A percentile compares a stretch with the other conserved stretches of the same genome.
Conservation (phyloP, 1,284 basidiomycete species). For the Microbotryum scabiosae region DNA sequence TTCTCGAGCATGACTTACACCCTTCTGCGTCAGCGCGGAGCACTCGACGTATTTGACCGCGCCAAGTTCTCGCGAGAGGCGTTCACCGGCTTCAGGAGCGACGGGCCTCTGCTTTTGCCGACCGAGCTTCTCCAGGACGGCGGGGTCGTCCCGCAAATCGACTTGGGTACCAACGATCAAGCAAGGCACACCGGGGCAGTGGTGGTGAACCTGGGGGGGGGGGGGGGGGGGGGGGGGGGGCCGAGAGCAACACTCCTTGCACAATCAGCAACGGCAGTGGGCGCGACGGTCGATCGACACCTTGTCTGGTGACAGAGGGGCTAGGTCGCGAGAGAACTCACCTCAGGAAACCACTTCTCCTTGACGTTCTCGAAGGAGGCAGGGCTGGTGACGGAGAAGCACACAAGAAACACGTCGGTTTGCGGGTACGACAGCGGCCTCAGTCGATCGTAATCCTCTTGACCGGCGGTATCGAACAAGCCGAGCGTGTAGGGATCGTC, state of each 20-base stretch:
- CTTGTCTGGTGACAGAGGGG: not conserved
- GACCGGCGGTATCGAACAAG: constrained; percentile 97
- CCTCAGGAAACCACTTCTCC: constrained; percentile 99
- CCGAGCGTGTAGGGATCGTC: constrained; percentile 98
- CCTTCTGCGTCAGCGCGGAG: constrained; percentile 96
- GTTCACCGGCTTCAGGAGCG: constrained; percentile 76
- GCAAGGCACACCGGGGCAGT: constrained; percentile 99
- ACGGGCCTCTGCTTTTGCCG: constrained; percentile 96
- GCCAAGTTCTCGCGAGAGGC: constrained; percentile 87
- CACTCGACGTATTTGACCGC: constrained; percentile 99
- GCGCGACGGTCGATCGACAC: too few relatives aligned
- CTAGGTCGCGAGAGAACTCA: constrained; percentile 5
- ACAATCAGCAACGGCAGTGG: too few relatives aligned
- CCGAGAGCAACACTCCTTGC: not conserved
- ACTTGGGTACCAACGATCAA: constrained; percentile 98
- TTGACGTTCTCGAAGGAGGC: constrained; percentile 99
- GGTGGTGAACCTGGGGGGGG: constrained; percentile 84
- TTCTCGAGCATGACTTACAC: constrained; percentile 39
- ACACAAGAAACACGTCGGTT: constrained; percentile 98
- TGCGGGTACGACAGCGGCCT: constrained; percentile 98
- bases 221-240: too few relatives aligned
- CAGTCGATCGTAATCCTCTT: constrained; percentile 99
- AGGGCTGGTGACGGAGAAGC: constrained; percentile 96
- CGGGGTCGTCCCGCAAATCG: constrained; percentile 87
- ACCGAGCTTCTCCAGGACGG: constrained; percentile 87